Evolutionary conservation across 176 grass and related monocot species (phyloP).

Genomic region (Avena eriantha): DNA sequence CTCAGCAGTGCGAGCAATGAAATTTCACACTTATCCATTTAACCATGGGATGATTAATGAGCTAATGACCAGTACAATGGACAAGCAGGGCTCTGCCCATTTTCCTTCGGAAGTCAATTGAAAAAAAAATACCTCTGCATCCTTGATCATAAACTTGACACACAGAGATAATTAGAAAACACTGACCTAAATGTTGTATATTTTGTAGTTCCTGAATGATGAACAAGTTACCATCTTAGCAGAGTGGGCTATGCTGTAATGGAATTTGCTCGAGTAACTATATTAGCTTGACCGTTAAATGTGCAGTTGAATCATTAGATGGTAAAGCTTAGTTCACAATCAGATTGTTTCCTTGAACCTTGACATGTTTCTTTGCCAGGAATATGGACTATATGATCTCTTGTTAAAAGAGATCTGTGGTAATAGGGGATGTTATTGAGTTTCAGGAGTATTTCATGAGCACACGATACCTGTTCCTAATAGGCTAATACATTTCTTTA

Average conservation of each 20-base stretch:
- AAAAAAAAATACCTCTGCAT: background rate
- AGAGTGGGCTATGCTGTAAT: background rate
- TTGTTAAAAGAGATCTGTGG: constrained; percentile 11
- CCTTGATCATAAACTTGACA: background rate
- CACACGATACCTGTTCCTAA: constrained; percentile 17
- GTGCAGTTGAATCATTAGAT: constrained; percentile 7
- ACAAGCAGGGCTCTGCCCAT: background rate
- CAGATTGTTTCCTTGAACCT: background rate
- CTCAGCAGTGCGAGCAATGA: background rate
- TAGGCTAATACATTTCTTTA: background rate
- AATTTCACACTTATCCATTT: background rate
- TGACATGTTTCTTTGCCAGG: background rate
- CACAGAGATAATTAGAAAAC: background rate
- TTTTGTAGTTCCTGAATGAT: constrained; percentile 34
- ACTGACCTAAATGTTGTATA: background rate
- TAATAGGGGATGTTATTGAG: background rate
- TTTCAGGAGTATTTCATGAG: background rate
- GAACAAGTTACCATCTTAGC: background rate
- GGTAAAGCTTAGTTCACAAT: constrained; percentile 7
- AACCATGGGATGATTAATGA: constrained; percentile 15
- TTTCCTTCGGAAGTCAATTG: background rate
- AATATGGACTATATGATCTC: background rate
- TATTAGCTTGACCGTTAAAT: background rate
- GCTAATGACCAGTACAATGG: background rate
- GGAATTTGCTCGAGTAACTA: constrained; percentile 3